These are phyloP conservation scores for Thielaviopsis euricoi DNA, from an alignment of 2,329 filamentous ascomycete species.

Conservation along the genomic window DNA sequence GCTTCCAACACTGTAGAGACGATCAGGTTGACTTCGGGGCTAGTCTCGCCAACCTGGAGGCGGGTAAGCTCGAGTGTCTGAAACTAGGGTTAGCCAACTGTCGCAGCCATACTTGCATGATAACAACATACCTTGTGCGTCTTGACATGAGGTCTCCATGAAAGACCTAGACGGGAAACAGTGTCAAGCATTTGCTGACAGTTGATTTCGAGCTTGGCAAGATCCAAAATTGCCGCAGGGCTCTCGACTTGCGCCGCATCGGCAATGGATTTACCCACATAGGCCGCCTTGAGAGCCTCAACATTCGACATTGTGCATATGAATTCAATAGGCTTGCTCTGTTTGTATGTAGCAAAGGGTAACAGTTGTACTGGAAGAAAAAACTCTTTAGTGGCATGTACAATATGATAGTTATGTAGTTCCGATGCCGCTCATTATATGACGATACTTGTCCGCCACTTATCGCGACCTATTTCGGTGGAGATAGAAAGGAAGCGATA, in stretches of 20 bases:
- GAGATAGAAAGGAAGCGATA: background rate
- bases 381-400: too few species aligned
- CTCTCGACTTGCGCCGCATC: slow-evolving; percentile 35
- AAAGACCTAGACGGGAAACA: slow-evolving; percentile 38
- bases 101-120: background rate
- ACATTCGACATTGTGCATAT: background rate
- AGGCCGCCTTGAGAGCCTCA: slow-evolving; percentile 17
- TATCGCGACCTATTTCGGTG: background rate
- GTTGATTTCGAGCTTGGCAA: slow-evolving; percentile 48
- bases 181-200: slow-evolving; percentile 57
- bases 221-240: slow-evolving; percentile 52
- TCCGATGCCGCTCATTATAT: background rate
- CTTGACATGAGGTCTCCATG: slow-evolving; percentile 65
- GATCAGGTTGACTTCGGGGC: slow-evolving; percentile 39
- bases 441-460: background rate
- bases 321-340: too few species aligned
- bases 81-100: slow-evolving; percentile 12
- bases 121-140: slow-evolving; percentile 51
- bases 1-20: slow-evolving; percentile 62
- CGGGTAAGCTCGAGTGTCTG: slow-evolving; percentile 50
- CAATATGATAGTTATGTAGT: background rate
- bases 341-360: too few species aligned
- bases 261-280: slow-evolving; percentile 40
- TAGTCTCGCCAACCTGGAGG: slow-evolving; percentile 47
- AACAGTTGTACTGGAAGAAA: too few species aligned